These are phyloP conservation scores for Mycosarcoma mackinlayi DNA, from an alignment of 1,284 basidiomycete species.

Conservation along the genomic window DNA sequence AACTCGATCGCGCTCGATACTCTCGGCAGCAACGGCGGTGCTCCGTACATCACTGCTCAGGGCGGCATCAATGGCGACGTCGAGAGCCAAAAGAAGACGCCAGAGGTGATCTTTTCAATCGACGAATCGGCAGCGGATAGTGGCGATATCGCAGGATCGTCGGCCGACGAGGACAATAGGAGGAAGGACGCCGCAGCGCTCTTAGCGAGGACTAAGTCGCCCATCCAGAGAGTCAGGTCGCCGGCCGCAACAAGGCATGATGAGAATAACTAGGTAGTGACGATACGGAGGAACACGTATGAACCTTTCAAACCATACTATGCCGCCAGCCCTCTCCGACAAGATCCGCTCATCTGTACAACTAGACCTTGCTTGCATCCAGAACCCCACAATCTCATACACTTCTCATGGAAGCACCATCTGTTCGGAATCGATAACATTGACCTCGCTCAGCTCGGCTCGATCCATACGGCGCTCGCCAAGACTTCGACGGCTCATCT, in stretches of 20 bases:
- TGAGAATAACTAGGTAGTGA: too few relatives aligned
- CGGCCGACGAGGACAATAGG: conserved; percentile 30
- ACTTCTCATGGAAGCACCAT: too few relatives aligned
- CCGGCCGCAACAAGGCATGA: conserved; percentile 15
- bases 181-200: conserved; percentile 20
- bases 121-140: conserved; percentile 24
- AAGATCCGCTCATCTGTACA: conserved; percentile 16
- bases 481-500: too few relatives aligned
- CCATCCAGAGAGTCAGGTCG: conserved; percentile 28
- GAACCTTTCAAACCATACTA: too few relatives aligned
- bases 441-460: too few relatives aligned
- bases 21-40: conserved; percentile 24
- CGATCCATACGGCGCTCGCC: too few relatives aligned
- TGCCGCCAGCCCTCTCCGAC: too few relatives aligned
- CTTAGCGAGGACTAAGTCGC: conserved; percentile 31
- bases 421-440: too few relatives aligned
- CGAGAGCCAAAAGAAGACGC: conserved; percentile 32
- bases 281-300: too few relatives aligned
- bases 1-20: conserved; percentile 29
- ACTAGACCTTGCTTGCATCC: background rate
- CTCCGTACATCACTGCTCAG: conserved; percentile 40
- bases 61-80: conserved; percentile 35
- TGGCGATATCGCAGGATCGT: conserved; percentile 22
- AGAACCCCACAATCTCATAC: background rate
- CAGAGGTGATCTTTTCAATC: conserved; percentile 44